phyloP scores from a whole-genome alignment of 2,329 filamentous ascomycete species.

The Botrytis hyacinthi region DNA sequence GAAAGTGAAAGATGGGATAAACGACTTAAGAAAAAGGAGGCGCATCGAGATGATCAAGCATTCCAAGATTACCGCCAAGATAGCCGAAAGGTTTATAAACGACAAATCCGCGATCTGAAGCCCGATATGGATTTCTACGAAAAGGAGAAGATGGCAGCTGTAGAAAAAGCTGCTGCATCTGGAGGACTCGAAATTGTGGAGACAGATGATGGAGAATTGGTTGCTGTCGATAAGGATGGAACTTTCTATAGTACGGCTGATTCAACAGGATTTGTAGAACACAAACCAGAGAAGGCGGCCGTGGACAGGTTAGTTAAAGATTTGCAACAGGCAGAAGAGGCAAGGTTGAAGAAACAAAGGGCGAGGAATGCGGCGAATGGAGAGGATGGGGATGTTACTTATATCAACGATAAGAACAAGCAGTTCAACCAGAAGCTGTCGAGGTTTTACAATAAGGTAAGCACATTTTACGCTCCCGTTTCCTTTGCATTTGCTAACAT shows the following conservation, averaged over 20 bases:
- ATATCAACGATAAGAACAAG: conserved; percentile 99
- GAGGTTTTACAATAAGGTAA: conserved; percentile 89
- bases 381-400: conserved; percentile 89
- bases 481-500: conserved; percentile 29
- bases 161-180: conserved; percentile 79
- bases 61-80: conserved; percentile 89
- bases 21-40: conserved; percentile 80
- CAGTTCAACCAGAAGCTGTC: conserved; percentile 98
- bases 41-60: conserved; percentile 77
- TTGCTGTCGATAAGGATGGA: conserved; percentile 88
- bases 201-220: conserved; percentile 89
- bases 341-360: conserved; percentile 78
- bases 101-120: conserved; percentile 75
- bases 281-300: conserved; percentile 81
- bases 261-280: conserved; percentile 75
- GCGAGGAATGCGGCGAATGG: conserved; percentile 75
- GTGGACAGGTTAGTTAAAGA: conserved; percentile 86
- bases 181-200: conserved; percentile 92
- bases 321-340: conserved; percentile 83
- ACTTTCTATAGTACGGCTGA: conserved; percentile 89
- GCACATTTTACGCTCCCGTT: conserved; percentile 24
- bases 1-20: conserved; percentile 94
- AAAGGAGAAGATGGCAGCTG: conserved; percentile 76
- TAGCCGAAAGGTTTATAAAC: conserved; percentile 89
- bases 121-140: conserved; percentile 84